Conservation (phyloP, 768 basidiomycete species). For the Pseudohyphozyma bogoriensis region DNA sequence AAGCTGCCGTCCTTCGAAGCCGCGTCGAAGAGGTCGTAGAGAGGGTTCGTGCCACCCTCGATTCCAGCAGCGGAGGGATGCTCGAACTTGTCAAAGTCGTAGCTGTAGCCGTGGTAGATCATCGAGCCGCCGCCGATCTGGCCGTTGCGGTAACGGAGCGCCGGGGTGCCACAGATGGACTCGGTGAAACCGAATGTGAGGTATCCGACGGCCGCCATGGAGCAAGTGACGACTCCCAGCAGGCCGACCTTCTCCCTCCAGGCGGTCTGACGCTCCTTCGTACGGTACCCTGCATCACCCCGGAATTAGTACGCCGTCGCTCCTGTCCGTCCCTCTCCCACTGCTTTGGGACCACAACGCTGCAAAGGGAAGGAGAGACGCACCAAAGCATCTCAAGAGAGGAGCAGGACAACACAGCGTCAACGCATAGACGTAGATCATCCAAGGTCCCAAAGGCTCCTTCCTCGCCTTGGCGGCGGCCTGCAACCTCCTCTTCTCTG, state of each 20-base stretch:
- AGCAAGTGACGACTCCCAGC: conserved; percentile 59
- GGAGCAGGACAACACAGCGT: conserved; percentile 76
- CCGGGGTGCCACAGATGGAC: conserved; percentile 78
- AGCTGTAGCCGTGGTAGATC: conserved; percentile 88
- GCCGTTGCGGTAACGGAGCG: conserved; percentile 72
- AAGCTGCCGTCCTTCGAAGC: conserved; percentile 86
- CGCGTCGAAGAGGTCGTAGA: conserved; percentile 68
- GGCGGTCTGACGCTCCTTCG: conserved; percentile 85
- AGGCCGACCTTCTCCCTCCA: conserved; percentile 99
- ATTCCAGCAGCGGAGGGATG: conserved; percentile 70
- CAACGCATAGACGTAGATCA: conserved; percentile 79
- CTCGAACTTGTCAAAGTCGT: conserved; percentile 75
- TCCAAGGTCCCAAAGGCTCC: conserved; percentile 88
- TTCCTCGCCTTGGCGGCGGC: conserved; percentile 54
- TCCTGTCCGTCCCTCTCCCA: not conserved
- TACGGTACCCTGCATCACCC: conserved; percentile 57
- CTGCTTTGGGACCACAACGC: too few relatives aligned
- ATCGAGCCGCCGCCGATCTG: conserved; percentile 65
- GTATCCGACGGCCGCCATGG: conserved; percentile 93
- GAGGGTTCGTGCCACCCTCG: conserved; percentile 70
- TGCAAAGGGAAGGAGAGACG: conserved; percentile 34
- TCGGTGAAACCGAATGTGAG: conserved; percentile 97
- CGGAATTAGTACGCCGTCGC: conserved; percentile 1
- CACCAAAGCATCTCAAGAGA: conserved; percentile 66
- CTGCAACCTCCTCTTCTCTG: conserved; percentile 35